A percentile compares a stretch with the other conserved stretches of the same genome.
These are phyloP conservation scores for Diplodia intermedia DNA, from an alignment of 2,329 filamentous ascomycete genomes.

Conservation along the genomic window DNA sequence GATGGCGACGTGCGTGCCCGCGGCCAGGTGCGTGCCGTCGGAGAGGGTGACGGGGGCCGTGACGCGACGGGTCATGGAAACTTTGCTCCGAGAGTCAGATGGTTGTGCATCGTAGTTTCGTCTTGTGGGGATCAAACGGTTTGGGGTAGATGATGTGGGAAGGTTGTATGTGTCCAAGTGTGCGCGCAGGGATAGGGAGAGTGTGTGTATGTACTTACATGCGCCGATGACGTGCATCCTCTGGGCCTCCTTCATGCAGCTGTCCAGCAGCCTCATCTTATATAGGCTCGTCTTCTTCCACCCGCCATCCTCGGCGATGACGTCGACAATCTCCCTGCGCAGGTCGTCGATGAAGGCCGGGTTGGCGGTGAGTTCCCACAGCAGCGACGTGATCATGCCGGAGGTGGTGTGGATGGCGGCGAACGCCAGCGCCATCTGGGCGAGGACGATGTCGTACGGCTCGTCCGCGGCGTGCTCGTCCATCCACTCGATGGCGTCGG, in stretches of 20 bases:
- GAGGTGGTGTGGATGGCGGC: conserved; percentile 36
- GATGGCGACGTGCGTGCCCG: background rate
- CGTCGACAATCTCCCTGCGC: conserved; percentile 2
- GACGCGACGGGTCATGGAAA: background rate
- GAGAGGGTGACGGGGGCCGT: conserved; percentile 21
- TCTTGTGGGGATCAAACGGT: no score
- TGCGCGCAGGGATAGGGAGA: no score
- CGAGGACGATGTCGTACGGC: conserved; percentile 31
- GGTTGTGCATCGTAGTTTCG: background rate
- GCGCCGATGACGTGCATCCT: conserved; percentile 35
- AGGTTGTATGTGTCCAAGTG: no score
- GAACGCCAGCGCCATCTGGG: conserved; percentile 34
- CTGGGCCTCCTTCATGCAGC: conserved; percentile 51
- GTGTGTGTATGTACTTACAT: background rate
- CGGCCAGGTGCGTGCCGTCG: conserved; percentile 19
- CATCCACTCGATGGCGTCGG: conserved; percentile 33
- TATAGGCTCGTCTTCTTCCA: conserved; percentile 48
- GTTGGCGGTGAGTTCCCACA: conserved; percentile 1
- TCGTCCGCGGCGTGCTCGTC: conserved; percentile 36
- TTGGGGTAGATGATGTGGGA: conserved; percentile 40
- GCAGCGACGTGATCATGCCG: conserved; percentile 13
- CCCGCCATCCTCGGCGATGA: conserved; percentile 32
- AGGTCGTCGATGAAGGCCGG: conserved; percentile 10
- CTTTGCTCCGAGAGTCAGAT: background rate
- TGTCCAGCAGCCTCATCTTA: conserved; percentile 53